These are phyloP conservation scores for Saccharomycopsis sp. DNA, from an alignment of 805 yeast species.

Conservation along the genomic window DNA sequence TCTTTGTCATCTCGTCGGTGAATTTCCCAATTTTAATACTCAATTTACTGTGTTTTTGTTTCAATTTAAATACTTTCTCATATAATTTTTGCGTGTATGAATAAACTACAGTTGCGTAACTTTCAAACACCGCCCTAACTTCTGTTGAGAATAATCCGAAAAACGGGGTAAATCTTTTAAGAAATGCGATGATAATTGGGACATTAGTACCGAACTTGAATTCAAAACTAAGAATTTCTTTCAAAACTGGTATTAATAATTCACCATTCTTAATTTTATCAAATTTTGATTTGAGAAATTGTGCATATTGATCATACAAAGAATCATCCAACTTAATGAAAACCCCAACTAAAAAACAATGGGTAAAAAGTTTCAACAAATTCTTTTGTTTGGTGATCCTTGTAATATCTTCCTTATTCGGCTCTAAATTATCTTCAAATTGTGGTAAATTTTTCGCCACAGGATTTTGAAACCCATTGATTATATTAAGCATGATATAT, in stretches of 20 bases:
- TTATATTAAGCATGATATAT: slow-evolving; percentile 30
- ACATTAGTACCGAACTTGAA: slow-evolving; percentile 31
- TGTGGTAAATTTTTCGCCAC: slow-evolving; percentile 25
- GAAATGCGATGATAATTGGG: slow-evolving; percentile 39
- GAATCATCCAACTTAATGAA: slow-evolving; percentile 29
- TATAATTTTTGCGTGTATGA: slow-evolving; percentile 3
- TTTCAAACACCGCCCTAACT: slow-evolving; percentile 1
- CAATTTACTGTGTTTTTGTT: background rate
- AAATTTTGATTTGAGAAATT: slow-evolving; percentile 38
- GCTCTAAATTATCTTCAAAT: background rate
- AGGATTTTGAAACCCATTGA: slow-evolving; percentile 24
- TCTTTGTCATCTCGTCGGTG: slow-evolving; percentile 32
- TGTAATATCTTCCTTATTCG: slow-evolving; percentile 38
- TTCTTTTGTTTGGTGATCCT: slow-evolving; percentile 38
- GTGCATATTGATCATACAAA: slow-evolving; percentile 35
- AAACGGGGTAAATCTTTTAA: slow-evolving; percentile 33
- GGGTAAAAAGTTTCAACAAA: slow-evolving; percentile 46
- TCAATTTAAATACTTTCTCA: background rate
- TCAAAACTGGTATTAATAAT: slow-evolving; percentile 37
- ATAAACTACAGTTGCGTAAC: slow-evolving; percentile 1
- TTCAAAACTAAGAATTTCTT: slow-evolving; percentile 39
- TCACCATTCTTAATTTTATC: slow-evolving; percentile 30
- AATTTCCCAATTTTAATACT: slow-evolving; percentile 9
- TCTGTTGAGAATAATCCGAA: background rate
- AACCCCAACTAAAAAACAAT: slow-evolving; percentile 51